These are phyloP conservation scores for Neophaeococcomyces mojaviensis DNA, from an alignment of 2,329 filamentous ascomycete genomes.

Conservation along the genomic window DNA sequence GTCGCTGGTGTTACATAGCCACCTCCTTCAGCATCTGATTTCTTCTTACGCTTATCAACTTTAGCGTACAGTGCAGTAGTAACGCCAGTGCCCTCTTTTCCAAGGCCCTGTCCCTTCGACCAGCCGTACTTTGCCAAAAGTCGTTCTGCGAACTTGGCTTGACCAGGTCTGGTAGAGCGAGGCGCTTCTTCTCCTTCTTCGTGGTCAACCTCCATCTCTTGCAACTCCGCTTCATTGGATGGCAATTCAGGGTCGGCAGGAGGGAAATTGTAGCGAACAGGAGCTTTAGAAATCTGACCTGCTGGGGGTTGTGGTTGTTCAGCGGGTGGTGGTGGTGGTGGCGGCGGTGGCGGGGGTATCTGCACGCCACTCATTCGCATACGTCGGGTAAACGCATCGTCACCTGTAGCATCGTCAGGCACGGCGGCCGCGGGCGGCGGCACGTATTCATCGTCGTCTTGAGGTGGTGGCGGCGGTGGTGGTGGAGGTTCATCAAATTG, in stretches of 20 bases:
- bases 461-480: constrained; percentile 29
- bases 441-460: constrained; percentile 9
- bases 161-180: constrained; percentile 64
- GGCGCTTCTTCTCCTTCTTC: constrained; percentile 31
- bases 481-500: constrained; percentile 25
- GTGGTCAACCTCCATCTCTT: constrained; percentile 25
- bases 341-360: constrained; percentile 12
- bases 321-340: constrained; percentile 29
- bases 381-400: constrained; percentile 62
- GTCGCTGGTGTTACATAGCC: constrained; percentile 64
- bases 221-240: constrained; percentile 46
- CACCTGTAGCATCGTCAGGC: constrained; percentile 55
- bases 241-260: constrained; percentile 46
- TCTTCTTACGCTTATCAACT: constrained; percentile 77
- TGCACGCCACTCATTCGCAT: constrained; percentile 47
- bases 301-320: constrained; percentile 32
- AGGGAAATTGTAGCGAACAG: constrained; percentile 62
- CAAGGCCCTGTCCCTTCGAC: constrained; percentile 79
- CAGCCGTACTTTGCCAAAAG: constrained; percentile 93
- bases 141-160: constrained; percentile 76
- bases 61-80: constrained; percentile 74
- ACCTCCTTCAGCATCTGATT: constrained; percentile 68
- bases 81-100: constrained; percentile 74
- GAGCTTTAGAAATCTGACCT: constrained; percentile 62
- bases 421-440: constrained; percentile 37